Evolutionary conservation across 352 stramenopile genomes (phyloP), one percentile per base, ranked within the genome.

Genomic region (Phytophthora constricta): DNA sequence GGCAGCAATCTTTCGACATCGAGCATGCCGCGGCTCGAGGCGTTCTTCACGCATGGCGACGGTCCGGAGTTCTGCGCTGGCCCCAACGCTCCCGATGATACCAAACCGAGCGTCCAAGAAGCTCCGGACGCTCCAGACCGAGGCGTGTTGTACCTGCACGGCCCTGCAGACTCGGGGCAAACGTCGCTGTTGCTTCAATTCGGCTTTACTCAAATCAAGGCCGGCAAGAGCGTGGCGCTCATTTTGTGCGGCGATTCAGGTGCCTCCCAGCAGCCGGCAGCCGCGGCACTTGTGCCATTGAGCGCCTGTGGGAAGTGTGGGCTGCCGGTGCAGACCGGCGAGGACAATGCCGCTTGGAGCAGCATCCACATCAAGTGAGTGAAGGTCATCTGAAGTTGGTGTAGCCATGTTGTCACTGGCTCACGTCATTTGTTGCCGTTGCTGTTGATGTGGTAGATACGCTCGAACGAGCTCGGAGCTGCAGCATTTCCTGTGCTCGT

Each of bases 291-390:
- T 22, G 79, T 88, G 49, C 77, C 68, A 0, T 41, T 91, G 19
- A 72, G 62, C 27, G 65, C 83, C 11, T 91, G 83, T 41, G 22
- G 53, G 1, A 68, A 59, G 11, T 91, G 83, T 50, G 59, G 69
- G 3, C 16, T 76, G 10, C 83, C 80, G 2, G 65, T 63, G n/a
- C 75, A 85, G 48, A 89, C 70, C 2, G 80, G 80, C 37, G 58
- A 78, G 41, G 72, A 84, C 55, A 85, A 77, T 45, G 53, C 71
- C 26, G 60, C 79, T 20, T 89, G 76, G 79, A 62, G 64, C 10
- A 71, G 76, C 46, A 88, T 90, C 51, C 73, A 78, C 65, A 86
- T 92, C 78, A 92, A 90, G 78, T 87, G n/a, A n/a, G n/a, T n/a
- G n/a, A n/a, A 69, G 48, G 62, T 58, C 19, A 3, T 4, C 13